Evolutionary conservation across 2,329 filamentous ascomycete genomes (phyloP).

Genomic region (Aureobasidium mangrovei): DNA sequence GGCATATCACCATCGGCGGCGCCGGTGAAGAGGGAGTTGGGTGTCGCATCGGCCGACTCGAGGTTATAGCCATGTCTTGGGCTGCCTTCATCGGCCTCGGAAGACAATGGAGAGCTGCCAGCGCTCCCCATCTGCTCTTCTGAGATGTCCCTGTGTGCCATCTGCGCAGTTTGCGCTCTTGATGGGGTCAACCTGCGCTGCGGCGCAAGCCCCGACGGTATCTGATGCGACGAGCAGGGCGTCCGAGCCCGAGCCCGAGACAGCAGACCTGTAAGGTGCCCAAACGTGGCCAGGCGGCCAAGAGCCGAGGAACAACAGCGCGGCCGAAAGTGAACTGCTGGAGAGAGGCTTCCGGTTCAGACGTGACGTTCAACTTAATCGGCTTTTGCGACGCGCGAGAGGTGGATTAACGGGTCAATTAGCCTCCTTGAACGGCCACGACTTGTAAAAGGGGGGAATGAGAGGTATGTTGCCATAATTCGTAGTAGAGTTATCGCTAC

Average conservation of each 20-base stretch:
- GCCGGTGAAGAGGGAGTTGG: conserved; percentile 7
- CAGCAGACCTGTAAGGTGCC: background rate
- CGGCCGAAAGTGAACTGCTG: conserved; percentile 4
- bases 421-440: background rate
- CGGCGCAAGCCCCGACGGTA: background rate
- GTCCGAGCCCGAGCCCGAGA: background rate
- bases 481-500: background rate
- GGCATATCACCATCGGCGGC: background rate
- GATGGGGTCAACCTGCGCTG: too few relatives aligned
- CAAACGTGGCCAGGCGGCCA: background rate
- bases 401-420: conserved; percentile 13
- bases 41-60: conserved; percentile 2
- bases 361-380: conserved; percentile 13
- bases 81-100: background rate
- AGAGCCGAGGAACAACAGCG: conserved; percentile 4
- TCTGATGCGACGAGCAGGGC: too few relatives aligned
- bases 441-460: conserved; percentile 4
- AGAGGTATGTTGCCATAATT: conserved; percentile 10
- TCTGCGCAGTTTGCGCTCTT: background rate
- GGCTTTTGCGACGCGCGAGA: conserved; percentile 7
- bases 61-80: background rate
- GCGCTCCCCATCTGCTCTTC: conserved; percentile 5
- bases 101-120: conserved; percentile 8
- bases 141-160: conserved; percentile 1
- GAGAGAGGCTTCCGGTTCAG: conserved; percentile 6